Base-by-base conservation (phyloP, 2,329 filamentous ascomycete species). In the Bipolaris victoriae region DNA sequence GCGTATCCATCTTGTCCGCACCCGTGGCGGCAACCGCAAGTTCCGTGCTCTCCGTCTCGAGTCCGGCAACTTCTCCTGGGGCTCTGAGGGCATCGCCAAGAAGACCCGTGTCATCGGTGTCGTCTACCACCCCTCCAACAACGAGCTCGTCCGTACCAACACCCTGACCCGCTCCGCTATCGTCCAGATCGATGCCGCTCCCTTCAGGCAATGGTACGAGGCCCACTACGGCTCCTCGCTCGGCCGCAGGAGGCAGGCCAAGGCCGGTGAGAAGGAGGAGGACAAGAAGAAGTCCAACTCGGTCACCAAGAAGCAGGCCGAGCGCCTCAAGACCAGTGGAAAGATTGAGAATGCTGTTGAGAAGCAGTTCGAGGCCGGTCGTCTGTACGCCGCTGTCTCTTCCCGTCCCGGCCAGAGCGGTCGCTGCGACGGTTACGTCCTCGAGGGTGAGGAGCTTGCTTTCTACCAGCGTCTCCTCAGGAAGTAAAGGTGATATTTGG, bases 131-230 rank as follows among this genome's bases (percentile, higher is more conserved):
- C 96, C 95, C 66, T 97, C 94, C 81, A 99, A 99, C 93, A 99
- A 99, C 92, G 95, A 99, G 86, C 88, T 99, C 75, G 93, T 99
- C 86, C 95, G 95, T 80, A 99, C 95, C 83, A 99, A 99, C 90
- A 98, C 95, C 85, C 88, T 99, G 81, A 99, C 95, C 87, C 96
- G 93, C 86, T 92, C 92, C 79, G 95, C 95, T 84, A 91, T 99
- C 78, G 91, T 99, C 81, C 95, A 99, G 87, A 86, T 99, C 83
- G 95, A 99, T 83, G 95, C 96, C 76, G 92, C 95, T 67, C 95
- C 95, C 73, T 99, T 99, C 91, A 88, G 95, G 81, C 94, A 98
- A 86, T 99, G 95, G 95, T 99, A 96, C 85, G 95, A 99, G 89
- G 92, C 95, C 73, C 95, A 99, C 90, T 99, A 99, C 88, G 95